Evolutionary conservation across 2,329 filamentous ascomycete species (phyloP), one percentile per base, ranked within the genome.

Genomic region (Trichoderma polysporum): DNA sequence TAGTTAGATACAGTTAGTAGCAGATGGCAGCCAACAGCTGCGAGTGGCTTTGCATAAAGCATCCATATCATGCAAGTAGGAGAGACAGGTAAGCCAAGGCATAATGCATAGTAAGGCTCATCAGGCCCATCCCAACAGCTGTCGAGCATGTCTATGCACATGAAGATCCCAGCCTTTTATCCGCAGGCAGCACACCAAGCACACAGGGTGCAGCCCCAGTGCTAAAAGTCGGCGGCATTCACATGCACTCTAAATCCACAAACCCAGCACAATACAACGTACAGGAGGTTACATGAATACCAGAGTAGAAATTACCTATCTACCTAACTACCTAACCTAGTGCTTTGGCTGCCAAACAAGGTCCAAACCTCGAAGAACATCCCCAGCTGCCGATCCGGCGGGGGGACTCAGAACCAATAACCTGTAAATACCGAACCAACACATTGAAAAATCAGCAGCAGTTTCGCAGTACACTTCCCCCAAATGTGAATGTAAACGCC

Each of bases 311-410:
- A 64, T 64, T 47, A 22, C 12, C 37, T 39, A 15, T 45, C 49
- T 54, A 63, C 31, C 61, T 64, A 64, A 17, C 22, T 64, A 47
- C 61, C 61, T 64, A 64, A 47, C 37, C 50, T 45, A 35, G 31
- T 64, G 13, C 61, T 37, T 27, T 56, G 61, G 19, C 22, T 56
- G 37, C 61, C 27, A 47, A 52, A 64, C n/a, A 56, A 47, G 27
- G 35, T 41, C 47, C 45, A 49, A 49, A 27, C 29, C 52, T 31
- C 53, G 37, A 19, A 22, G 6, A 50, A 31, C 41, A 27, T 57
- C 52, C 41, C 41, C 25, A 56, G 19, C 62, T 22, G 27, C 31
- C 39, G 39, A 52, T 57, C 59, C 47, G 27, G 62, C 41, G 31
- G 41, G 37, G 31, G 41, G 41, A 31, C 19, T 29, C 35, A 15